Conservation (phyloP, 768 basidiomycete genomes). For the Collybiopsis confluens region DNA sequence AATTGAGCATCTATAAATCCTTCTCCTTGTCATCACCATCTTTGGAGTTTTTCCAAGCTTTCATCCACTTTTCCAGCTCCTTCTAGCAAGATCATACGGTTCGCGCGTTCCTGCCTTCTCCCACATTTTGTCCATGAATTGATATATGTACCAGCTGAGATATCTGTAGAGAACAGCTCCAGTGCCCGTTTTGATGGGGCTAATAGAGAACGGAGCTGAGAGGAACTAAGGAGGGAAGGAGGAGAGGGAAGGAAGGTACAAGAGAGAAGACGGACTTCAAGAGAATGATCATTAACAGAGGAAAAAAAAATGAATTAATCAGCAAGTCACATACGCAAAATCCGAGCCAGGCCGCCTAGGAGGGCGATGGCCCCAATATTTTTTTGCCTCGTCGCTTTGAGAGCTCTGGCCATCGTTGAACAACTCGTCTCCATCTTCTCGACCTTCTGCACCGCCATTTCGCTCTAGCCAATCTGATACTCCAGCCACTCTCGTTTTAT, state of each 20-base stretch:
- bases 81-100: conserved; percentile 46
- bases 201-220: conserved; percentile 51
- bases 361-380: conserved; percentile 37
- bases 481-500: conserved; percentile 44
- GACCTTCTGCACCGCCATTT: neutral
- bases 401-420: conserved; percentile 13
- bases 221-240: conserved; percentile 33
- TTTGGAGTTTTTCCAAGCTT: conserved; percentile 43
- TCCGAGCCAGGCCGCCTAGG: conserved; percentile 39
- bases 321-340: conserved; percentile 27
- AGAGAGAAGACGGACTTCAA: conserved; percentile 49
- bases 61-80: conserved; percentile 27
- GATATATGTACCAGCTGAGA: neutral
- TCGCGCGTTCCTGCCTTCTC: conserved; percentile 63
- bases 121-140: conserved; percentile 55
- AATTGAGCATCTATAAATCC: too few species aligned
- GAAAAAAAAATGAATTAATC: conserved; percentile 3
- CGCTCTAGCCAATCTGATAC: conserved; percentile 41
- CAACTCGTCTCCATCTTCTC: conserved; percentile 16
- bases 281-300: neutral
- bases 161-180: conserved; percentile 37
- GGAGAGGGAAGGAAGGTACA: conserved; percentile 56
- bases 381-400: conserved; percentile 18
- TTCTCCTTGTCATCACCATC: conserved; percentile 1
- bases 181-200: conserved; percentile 52